A percentile compares a stretch with the other conserved stretches of the same genome.
These are phyloP conservation scores for Withania somnifera DNA, from an alignment of 305 asterid genomes.

Conservation along the genomic window DNA sequence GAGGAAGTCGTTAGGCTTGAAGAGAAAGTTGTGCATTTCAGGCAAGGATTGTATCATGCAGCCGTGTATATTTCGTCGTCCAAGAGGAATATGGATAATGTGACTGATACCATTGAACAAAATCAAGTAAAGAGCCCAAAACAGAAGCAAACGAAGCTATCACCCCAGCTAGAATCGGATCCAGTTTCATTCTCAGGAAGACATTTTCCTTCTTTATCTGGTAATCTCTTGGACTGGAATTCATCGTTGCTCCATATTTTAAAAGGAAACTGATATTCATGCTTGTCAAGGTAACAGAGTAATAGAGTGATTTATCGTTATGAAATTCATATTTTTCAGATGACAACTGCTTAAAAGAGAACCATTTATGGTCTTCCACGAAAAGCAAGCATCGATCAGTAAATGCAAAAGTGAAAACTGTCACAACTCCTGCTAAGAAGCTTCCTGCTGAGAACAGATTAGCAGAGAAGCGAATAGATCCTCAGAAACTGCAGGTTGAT, in stretches of 20 bases:
- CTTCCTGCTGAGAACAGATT: slow-evolving; percentile 22
- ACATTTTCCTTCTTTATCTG: slow-evolving; percentile 21
- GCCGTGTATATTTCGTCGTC: slow-evolving; percentile 65
- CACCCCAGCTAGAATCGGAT: slow-evolving; percentile 20
- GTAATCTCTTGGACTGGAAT: slow-evolving; percentile 13
- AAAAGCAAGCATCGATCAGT: slow-evolving; percentile 36
- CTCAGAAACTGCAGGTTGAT: slow-evolving; percentile 38
- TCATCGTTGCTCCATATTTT: not conserved
- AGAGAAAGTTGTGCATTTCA: slow-evolving; percentile 68
- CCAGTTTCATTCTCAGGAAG: slow-evolving; percentile 11
- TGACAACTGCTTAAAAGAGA: slow-evolving; percentile 45
- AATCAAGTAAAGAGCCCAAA: slow-evolving; percentile 25
- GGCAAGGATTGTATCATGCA: slow-evolving; percentile 87
- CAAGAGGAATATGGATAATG: slow-evolving; percentile 38
- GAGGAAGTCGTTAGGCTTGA: slow-evolving; percentile 91
- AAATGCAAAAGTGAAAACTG: slow-evolving; percentile 16
- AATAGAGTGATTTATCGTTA: not conserved
- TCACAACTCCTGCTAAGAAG: slow-evolving; percentile 33
- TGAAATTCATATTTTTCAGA: slow-evolving; percentile 22
- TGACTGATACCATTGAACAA: slow-evolving; percentile 24
- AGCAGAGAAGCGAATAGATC: slow-evolving; percentile 30
- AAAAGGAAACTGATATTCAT: not conserved
- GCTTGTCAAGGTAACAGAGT: not conserved
- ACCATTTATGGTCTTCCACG: slow-evolving; percentile 20
- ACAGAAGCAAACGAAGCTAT: slow-evolving; percentile 30